Evolutionary conservation across 2,329 filamentous ascomycete species (phyloP), one percentile per base, ranked within the genome.

Genomic region (Fusarium globosum): DNA sequence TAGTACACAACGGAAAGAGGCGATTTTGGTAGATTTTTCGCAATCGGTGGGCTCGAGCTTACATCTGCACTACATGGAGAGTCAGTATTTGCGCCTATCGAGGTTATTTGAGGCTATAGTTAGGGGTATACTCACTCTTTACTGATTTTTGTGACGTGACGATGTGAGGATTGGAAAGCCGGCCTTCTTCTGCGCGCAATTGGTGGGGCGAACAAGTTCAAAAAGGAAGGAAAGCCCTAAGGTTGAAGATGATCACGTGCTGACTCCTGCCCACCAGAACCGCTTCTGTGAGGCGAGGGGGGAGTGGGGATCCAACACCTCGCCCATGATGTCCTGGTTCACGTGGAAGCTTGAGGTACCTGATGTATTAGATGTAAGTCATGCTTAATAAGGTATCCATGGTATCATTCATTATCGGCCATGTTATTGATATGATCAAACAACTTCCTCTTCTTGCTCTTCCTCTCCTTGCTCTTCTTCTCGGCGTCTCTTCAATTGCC

Each of bases 61-160:
- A 96, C 93, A 96, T 96, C 92, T 96, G 94, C 94, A 96, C 94
- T 96, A 79, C 81, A 61, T 39, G 53, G 41, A 48, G 48, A 60
- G 77, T 78, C 69, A 79, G 76, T 72, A 77, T 71, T 59, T 43
- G 51, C 69, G 55, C 69, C 59, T 63, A 62, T 57, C 53, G 38
- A 48, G 35, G 28, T 51, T 52, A 63, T 69, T 62, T 38, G 36
- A 42, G 57, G 61, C 68, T 69, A 64, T 63, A 53, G 58, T 52
- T 65, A 42, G 69, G 72, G 66, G 36, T 76, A 66, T 69, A 89
- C 88, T 88, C 85, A 90, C 88, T 90, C 83, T 86, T 90, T 85
- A 84, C 85, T 83, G 84, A 84, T 84, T 86, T 85, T 84, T 83
- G 83, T 84, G 85, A 86, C 83, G 81, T 84, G 81, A 81, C 81